Conservation (phyloP, 306 rosid genomes). For the Lathyrus oleraceus region DNA sequence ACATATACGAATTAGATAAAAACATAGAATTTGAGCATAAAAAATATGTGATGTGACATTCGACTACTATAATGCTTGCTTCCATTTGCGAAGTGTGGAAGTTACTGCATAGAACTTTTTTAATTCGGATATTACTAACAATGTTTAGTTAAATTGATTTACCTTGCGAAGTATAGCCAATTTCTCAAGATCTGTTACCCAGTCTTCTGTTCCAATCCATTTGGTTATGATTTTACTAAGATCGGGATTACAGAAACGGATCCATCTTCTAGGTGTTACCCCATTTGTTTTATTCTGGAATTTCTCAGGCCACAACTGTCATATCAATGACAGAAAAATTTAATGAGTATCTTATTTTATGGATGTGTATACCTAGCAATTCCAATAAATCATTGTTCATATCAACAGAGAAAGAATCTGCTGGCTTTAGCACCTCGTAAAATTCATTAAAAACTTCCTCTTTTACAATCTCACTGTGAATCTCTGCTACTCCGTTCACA, state of each 20-base stretch:
- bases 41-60: background rate
- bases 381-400: constrained; percentile 12
- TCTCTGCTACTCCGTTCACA: constrained; percentile 94
- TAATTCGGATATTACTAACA: constrained; percentile 9
- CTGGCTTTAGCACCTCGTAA: constrained; percentile 51
- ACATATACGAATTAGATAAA: background rate
- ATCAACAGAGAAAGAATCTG: constrained; percentile 7
- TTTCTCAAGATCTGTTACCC: constrained; percentile 52
- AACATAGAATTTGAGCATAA: background rate
- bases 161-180: constrained; percentile 52
- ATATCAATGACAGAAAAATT: constrained; percentile 24
- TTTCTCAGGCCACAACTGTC: constrained; percentile 89
- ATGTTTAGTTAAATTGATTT: constrained; percentile 23
- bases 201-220: constrained; percentile 86
- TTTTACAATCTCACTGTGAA: constrained; percentile 90
- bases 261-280: constrained; percentile 98
- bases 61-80: constrained; percentile 18
- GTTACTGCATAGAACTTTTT: background rate
- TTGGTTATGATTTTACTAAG: constrained; percentile 71
- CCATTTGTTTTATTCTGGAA: constrained; percentile 98
- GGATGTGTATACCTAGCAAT: constrained; percentile 7
- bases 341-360: constrained; percentile 30
- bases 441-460: constrained; percentile 83
- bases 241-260: constrained; percentile 84
- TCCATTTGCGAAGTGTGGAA: background rate